Percentiles rank a stretch among this genome's conserved stretches.
phyloP scores from a whole-genome alignment of 208 protist species.

The Crithidia sp. region DNA sequence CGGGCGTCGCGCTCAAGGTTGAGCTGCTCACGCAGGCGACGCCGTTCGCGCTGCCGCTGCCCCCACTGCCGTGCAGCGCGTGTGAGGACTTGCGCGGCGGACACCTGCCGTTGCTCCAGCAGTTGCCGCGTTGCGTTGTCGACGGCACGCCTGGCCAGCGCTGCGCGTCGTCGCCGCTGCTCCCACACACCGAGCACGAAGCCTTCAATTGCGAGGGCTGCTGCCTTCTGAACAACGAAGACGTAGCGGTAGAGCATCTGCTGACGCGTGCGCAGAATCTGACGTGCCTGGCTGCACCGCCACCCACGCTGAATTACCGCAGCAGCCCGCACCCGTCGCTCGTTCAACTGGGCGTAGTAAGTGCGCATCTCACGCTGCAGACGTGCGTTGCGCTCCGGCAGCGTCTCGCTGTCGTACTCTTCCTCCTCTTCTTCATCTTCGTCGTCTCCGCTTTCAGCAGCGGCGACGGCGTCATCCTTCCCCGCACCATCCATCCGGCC shows the following conservation, averaged over 20 bases:
- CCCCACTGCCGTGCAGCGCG: conserved; percentile 38
- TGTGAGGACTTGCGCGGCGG: conserved; percentile 33
- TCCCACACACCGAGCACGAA: conserved; percentile 38
- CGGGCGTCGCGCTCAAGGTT: conserved; percentile 40
- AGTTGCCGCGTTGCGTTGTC: conserved; percentile 18
- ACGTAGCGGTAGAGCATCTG: conserved; percentile 70
- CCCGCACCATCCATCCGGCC: not conserved
- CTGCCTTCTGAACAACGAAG: conserved; percentile 69
- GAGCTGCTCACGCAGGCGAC: conserved; percentile 42
- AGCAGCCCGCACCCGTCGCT: conserved; percentile 50
- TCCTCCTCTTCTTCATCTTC: conserved; percentile 41
- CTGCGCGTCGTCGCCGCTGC: conserved; percentile 22
- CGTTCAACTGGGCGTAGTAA: conserved; percentile 48
- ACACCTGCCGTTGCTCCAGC: conserved; percentile 32
- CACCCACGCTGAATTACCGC: conserved; percentile 64
- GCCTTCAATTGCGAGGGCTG: conserved; percentile 62
- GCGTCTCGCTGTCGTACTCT: conserved; percentile 61
- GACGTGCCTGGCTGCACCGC: conserved; percentile 57
- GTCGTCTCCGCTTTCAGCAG: not conserved
- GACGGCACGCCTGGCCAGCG: not conserved
- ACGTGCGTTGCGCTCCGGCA: conserved; percentile 59
- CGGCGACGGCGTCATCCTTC: not conserved
- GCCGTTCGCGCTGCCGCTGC: conserved; percentile 37
- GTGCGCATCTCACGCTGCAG: conserved; percentile 62
- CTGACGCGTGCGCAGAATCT: conserved; percentile 47